Percentiles rank a stretch among this genome's conserved stretches.
Conservation (phyloP, 306 rosid species). For the Quercus gilva region DNA sequence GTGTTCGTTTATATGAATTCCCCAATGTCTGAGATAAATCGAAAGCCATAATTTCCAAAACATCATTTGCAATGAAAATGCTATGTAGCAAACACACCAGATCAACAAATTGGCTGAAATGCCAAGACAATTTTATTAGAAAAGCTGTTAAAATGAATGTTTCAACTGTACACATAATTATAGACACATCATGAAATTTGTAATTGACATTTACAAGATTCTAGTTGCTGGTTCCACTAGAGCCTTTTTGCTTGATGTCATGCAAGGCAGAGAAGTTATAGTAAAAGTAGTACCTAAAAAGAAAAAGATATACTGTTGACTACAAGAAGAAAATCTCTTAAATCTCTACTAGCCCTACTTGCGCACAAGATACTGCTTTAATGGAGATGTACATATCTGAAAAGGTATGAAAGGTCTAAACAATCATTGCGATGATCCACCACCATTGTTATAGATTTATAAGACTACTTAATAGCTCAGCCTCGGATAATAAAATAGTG, state of each 20-base stretch:
- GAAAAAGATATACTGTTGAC: constrained; percentile 39
- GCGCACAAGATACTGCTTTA: constrained; percentile 6
- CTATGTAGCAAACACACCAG: neutral
- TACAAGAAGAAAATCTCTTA: constrained; percentile 7
- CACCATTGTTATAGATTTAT: constrained; percentile 17
- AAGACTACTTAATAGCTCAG: constrained; percentile 8
- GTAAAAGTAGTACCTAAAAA: constrained; percentile 84
- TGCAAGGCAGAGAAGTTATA: constrained; percentile 62
- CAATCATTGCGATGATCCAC: constrained; percentile 20
- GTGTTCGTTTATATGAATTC: too few species aligned
- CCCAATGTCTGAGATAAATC: neutral
- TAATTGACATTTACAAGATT: constrained; percentile 56
- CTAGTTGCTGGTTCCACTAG: constrained; percentile 99
- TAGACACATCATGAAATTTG: constrained; percentile 26
- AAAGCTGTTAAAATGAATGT: neutral
- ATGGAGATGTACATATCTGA: constrained; percentile 32
- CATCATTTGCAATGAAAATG: neutral
- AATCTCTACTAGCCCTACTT: constrained; percentile 20
- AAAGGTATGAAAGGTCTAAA: constrained; percentile 14
- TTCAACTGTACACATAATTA: neutral
- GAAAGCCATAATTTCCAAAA: neutral
- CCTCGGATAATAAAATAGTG: neutral
- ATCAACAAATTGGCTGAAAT: constrained; percentile 2
- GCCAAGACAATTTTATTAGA: neutral
- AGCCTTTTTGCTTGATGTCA: constrained; percentile 54